Conservation (phyloP, 768 basidiomycete genomes). For the Leccinum uliginosum region DNA sequence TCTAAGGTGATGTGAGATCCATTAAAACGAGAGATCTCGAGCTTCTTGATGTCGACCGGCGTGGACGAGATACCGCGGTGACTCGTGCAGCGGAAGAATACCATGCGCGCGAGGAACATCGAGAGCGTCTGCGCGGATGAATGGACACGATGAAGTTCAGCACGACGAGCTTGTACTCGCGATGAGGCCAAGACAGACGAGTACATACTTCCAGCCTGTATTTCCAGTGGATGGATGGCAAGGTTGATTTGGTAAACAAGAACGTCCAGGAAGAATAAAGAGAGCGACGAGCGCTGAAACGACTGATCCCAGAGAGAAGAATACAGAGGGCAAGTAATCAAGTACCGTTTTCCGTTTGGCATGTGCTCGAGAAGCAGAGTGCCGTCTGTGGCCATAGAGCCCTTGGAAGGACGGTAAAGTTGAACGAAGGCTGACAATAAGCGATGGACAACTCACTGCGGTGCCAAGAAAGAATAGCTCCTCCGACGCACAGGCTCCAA, state of each 20-base stretch:
- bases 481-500: conserved; percentile 59
- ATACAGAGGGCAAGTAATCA: conserved; percentile 91
- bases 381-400: conserved; percentile 96
- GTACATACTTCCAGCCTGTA: conserved; percentile 85
- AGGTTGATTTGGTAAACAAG: conserved; percentile 47
- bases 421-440: not conserved
- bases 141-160: conserved; percentile 1
- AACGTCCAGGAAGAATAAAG: conserved; percentile 70
- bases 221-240: conserved; percentile 73
- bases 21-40: conserved; percentile 81
- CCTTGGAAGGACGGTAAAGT: conserved; percentile 38
- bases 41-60: conserved; percentile 84
- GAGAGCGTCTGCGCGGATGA: conserved; percentile 58
- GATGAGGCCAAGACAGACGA: conserved; percentile 71
- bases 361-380: conserved; percentile 90
- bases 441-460: conserved; percentile 52
- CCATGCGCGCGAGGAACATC: conserved; percentile 85
- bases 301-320: conserved; percentile 92
- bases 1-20: conserved; percentile 65
- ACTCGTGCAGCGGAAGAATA: conserved; percentile 93
- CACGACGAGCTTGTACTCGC: conserved; percentile 50
- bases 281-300: conserved; percentile 78
- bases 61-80: conserved; percentile 88
- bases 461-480: conserved; percentile 87
- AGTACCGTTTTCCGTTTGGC: conserved; percentile 86